Evolutionary conservation across 257 asterid genomes (phyloP), one percentile per base, ranked within the genome.

Genomic region (Lycium barbarum): DNA sequence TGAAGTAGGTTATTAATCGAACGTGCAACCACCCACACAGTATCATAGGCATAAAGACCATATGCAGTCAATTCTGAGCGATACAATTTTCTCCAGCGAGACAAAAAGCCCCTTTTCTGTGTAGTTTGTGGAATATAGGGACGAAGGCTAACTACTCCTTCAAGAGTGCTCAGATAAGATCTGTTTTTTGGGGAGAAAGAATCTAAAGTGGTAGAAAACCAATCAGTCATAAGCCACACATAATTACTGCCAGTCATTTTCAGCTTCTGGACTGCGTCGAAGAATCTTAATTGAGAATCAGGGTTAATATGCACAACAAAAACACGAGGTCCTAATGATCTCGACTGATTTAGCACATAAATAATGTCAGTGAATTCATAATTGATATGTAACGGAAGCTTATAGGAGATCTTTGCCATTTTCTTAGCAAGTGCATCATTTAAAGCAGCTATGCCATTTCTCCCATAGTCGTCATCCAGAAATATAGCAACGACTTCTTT

Each of bases 211-310:
- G 95, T 79, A 10, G 97, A 88, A 84, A 95, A 95, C 99, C 99
- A 95, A 84, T 95, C 98, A 0, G 99, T 95, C 38, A 92, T 92
- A 36, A 95, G 90, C 99, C 99, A 95, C 9, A 88, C 97, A 59
- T 92, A 93, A 81, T 97, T 92, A 1, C 88, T 88, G 2, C 88
- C 92, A 93, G 93, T 89, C 98, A 95, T 94, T 86, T 97, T 93
- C 65, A 94, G 89, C 81, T 91, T 86, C 11, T 85, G 90, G 7
- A 95, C 95, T 35, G 90, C 89, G 2, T 84, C 51, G 66, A 95
- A 93, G 20, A 94, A 88, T 66, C 62, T 89, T 53, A 88, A 81
- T 33, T 90, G 90, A 0, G 90, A 88, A 11, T 70, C 82, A 10
- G 95, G 93, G 88, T 89, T 84, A 40, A 93, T 90, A 80, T 95